phyloP scores from a whole-genome alignment of 805 yeast species.

The Schwanniomyces pseudopolymorphus region DNA sequence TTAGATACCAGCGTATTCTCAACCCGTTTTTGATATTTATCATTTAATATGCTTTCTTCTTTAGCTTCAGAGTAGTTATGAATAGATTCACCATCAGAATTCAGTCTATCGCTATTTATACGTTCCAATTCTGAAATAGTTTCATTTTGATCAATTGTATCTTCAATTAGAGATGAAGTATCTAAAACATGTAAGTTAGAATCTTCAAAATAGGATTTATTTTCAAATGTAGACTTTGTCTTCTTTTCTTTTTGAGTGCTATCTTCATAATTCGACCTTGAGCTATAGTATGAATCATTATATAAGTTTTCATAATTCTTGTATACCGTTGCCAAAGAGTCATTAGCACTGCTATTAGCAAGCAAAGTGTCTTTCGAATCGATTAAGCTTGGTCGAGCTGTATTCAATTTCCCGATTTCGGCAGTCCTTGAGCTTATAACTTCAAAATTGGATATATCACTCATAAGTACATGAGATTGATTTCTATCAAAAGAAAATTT shows the following conservation, averaged over 20 bases:
- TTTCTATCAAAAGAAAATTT: slow-evolving; percentile 5
- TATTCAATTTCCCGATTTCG: slow-evolving; percentile 25
- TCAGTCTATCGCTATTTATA: not conserved
- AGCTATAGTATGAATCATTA: not conserved
- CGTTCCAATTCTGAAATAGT: not conserved
- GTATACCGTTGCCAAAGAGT: slow-evolving; percentile 24
- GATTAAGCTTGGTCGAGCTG: slow-evolving; percentile 22
- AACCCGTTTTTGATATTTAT: not conserved
- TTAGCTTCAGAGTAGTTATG: not conserved
- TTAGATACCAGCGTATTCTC: not conserved
- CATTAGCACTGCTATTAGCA: slow-evolving; percentile 6
- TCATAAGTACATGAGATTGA: slow-evolving; percentile 13
- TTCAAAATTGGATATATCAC: slow-evolving; percentile 26
- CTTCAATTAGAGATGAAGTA: slow-evolving; percentile 19
- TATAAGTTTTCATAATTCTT: slow-evolving; percentile 20
- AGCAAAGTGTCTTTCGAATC: slow-evolving; percentile 28
- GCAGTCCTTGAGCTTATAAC: slow-evolving; percentile 28
- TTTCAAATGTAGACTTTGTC: not conserved
- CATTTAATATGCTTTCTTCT: not conserved
- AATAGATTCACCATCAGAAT: not conserved
- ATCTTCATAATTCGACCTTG: not conserved
- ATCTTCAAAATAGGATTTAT: not conserved
- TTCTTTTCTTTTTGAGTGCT: not conserved
- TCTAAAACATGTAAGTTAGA: slow-evolving; percentile 20
- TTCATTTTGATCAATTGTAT: slow-evolving; percentile 8